A percentile compares a stretch with the other conserved stretches of the same genome.
Evolutionary conservation across 2,329 filamentous ascomycete genomes (phyloP).

Genomic region (Dendryphion nanum): DNA sequence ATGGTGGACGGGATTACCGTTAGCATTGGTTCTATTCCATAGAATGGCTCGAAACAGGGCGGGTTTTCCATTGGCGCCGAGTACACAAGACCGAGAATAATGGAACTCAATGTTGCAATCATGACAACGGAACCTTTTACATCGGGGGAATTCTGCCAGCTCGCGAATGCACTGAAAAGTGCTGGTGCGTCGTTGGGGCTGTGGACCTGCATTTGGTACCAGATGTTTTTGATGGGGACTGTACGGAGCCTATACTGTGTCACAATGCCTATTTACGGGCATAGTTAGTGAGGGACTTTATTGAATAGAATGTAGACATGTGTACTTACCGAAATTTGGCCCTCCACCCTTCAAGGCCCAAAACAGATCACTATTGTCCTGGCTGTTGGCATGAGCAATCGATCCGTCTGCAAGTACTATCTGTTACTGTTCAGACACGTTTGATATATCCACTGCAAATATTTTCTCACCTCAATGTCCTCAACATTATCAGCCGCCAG

Average conservation of each 20-base stretch:
- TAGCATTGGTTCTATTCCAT: slow-evolving; percentile 6
- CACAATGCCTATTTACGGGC: slow-evolving; percentile 17
- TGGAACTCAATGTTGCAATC: slow-evolving; percentile 12
- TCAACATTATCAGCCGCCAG: background rate
- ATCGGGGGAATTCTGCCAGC: slow-evolving; percentile 20
- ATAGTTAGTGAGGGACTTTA: background rate
- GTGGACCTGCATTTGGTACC: slow-evolving; percentile 18
- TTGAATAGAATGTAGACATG: background rate
- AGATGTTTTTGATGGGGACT: slow-evolving; percentile 19
- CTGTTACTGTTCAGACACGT: slow-evolving; percentile 10
- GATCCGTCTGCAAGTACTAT: slow-evolving; percentile 36
- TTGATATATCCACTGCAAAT: background rate
- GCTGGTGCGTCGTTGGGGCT: slow-evolving; percentile 12
- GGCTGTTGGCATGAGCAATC: slow-evolving; percentile 31
- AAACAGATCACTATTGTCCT: slow-evolving; percentile 32
- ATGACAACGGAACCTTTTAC: slow-evolving; percentile 15
- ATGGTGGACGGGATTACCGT: slow-evolving; percentile 2
- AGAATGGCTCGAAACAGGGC: slow-evolving; percentile 19
- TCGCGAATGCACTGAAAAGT: slow-evolving; percentile 24
- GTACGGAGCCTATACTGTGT: slow-evolving; percentile 23
- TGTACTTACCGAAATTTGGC: slow-evolving; percentile 35
- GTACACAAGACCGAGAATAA: slow-evolving; percentile 19
- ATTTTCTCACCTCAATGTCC: background rate
- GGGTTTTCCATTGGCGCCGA: slow-evolving; percentile 12
- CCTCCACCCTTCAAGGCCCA: slow-evolving; percentile 40